phyloP scores from a whole-genome alignment of 768 basidiomycete species.

The Amanita thiersii region DNA sequence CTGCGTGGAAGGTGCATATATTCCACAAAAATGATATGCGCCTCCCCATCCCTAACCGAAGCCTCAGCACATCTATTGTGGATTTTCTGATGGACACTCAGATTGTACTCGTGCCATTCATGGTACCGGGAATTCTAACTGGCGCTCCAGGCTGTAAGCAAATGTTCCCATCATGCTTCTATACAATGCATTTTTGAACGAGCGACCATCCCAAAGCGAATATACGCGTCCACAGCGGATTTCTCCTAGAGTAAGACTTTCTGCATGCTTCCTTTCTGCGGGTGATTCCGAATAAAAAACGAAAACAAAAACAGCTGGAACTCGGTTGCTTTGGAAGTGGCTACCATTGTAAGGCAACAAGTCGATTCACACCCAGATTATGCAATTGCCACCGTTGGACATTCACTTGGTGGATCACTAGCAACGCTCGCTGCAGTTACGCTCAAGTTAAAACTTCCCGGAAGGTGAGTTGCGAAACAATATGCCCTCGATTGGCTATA shows the following conservation, averaged over 20 bases:
- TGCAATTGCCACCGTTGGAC: slow-evolving; percentile 38
- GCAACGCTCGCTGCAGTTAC: slow-evolving; percentile 40
- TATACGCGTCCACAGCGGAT: slow-evolving; percentile 37
- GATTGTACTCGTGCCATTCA: slow-evolving; percentile 32
- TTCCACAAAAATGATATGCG: neutral
- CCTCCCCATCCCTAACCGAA: neutral
- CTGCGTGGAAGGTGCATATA: slow-evolving; percentile 39
- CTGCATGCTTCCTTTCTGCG: neutral
- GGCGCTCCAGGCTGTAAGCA: slow-evolving; percentile 21
- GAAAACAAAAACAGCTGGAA: slow-evolving; percentile 39
- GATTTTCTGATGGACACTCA: slow-evolving; percentile 36
- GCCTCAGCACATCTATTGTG: slow-evolving; percentile 28
- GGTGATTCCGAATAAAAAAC: neutral
- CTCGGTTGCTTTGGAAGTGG: slow-evolving; percentile 32
- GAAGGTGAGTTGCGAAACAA: slow-evolving; percentile 16
- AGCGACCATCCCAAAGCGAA: slow-evolving; percentile 19
- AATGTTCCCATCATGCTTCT: neutral
- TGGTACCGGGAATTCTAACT: slow-evolving; percentile 33
- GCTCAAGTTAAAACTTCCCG: slow-evolving; percentile 32
- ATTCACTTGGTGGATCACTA: slow-evolving; percentile 48
- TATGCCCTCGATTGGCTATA: neutral
- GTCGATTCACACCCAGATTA: slow-evolving; percentile 26
- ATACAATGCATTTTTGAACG: slow-evolving; percentile 11
- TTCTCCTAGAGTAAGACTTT: slow-evolving; percentile 37
- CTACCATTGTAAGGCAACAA: slow-evolving; percentile 26